These are phyloP conservation scores for Sphagnurus paluster DNA, from an alignment of 1,284 basidiomycete species.

Conservation along the genomic window DNA sequence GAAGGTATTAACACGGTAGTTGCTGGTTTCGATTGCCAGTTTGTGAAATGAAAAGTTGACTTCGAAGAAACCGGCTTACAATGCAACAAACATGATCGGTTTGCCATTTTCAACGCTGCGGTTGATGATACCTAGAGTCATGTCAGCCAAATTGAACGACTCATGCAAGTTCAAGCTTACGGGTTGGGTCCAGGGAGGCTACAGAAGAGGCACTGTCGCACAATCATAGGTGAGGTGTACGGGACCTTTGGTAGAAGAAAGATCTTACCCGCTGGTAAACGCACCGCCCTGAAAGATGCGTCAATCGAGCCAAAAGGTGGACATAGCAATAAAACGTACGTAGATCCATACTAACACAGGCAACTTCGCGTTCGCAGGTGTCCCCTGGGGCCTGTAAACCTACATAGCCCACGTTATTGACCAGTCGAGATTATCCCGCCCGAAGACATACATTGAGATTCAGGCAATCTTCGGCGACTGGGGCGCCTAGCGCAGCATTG, in stretches of 20 bases:
- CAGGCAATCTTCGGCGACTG: conserved; percentile 55
- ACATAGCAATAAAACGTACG: conserved; percentile 31
- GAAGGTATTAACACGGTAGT: conserved; percentile 60
- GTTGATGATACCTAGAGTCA: conserved; percentile 43
- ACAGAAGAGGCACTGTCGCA: too few relatives aligned
- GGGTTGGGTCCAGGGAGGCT: too few relatives aligned
- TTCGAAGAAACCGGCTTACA: conserved; percentile 32
- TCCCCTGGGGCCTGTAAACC: conserved; percentile 44
- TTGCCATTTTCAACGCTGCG: conserved; percentile 47
- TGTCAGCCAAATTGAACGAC: neutral
- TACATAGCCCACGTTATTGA: conserved; percentile 17
- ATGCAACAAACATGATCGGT: conserved; percentile 56
- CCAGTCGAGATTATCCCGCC: neutral
- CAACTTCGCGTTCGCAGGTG: conserved; percentile 32
- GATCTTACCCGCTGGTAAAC: conserved; percentile 43
- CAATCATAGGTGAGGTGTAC: neutral
- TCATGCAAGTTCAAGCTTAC: neutral
- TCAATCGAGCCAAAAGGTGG: neutral
- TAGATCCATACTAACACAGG: conserved; percentile 57
- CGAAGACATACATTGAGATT: conserved; percentile 46
- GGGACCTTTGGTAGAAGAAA: neutral
- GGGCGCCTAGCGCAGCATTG: conserved; percentile 41
- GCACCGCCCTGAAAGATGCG: conserved; percentile 46
- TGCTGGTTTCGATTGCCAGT: conserved; percentile 31
- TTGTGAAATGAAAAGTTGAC: neutral